Conservation (phyloP, 164 flowering plant genomes). For the Paratinospora sagittata region DNA sequence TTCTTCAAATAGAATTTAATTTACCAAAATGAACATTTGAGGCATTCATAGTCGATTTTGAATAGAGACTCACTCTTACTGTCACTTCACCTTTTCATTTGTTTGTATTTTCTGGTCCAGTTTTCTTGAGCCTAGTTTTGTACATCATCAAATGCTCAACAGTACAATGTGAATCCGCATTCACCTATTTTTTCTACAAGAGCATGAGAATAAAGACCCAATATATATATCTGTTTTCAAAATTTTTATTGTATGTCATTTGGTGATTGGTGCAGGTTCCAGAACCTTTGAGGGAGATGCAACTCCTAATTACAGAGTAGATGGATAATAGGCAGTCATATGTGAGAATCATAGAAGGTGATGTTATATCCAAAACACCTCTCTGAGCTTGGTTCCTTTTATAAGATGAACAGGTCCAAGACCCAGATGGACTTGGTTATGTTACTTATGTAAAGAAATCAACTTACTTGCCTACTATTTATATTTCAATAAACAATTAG, state of each 20-base stretch:
- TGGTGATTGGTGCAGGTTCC: slow-evolving; percentile 14
- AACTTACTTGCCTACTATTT: not conserved
- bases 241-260: not conserved
- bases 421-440: not conserved
- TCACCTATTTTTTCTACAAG: not conserved
- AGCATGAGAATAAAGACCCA: not conserved
- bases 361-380: not conserved
- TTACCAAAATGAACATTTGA: no score
- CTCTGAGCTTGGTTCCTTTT: not conserved
- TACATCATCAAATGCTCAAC: no score
- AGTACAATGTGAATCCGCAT: no score
- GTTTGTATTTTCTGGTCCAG: no score
- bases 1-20: no score
- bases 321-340: no score
- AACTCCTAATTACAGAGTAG: slow-evolving; percentile 13
- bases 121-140: no score
- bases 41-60: not conserved
- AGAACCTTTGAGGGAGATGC: slow-evolving; percentile 11
- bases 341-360: not conserved
- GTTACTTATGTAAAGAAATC: not conserved
- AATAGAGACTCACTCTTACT: not conserved
- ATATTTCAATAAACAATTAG: not conserved
- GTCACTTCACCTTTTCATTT: not conserved
- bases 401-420: not conserved
- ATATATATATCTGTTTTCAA: not conserved